Evolutionary conservation across 176 grass and related monocot species (phyloP), one percentile per base, ranked within the genome.

Genomic region (Puccinellia tenuiflora): DNA sequence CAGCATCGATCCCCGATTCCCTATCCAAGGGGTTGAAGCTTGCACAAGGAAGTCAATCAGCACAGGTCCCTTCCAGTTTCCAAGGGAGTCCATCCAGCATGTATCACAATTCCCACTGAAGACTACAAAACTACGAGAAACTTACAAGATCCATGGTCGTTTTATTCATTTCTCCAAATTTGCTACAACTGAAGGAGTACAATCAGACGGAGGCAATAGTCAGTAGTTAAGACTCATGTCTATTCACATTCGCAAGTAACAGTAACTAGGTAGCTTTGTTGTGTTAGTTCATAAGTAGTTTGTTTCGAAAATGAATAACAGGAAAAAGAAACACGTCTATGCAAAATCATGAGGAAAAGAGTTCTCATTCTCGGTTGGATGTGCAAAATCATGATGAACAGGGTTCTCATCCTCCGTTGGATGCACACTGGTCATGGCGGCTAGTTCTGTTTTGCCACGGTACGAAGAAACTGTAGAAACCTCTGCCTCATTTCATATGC

Each of bases 401-500:
- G 11, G 9, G 15, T 8, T 72, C 56, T 20, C 24, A 55, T 72
- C 73, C 46, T 35, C 21, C 31, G 74, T 75, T 45, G 18, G 51
- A 39, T 71, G 64, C 15, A 7, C 26, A 22, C 75, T 50, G 16
- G 37, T 5, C 2, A 16, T 47, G 20, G 60, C 40, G 69, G 43
- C 42, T 48, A 52, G 5, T 63, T 83, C 40, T 63, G 8, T 78
- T 16, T 53, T 71, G 15, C 30, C 51, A 85, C 15, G 13, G 38
- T 50, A 64, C 34, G 35, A 9, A 59, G 37, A 30, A 39, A 65
- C 18, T 14, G 24, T 2, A 81, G 18, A 54, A 66, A 38, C 61
- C 14, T 74, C 73, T 21, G 7, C 30, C 38, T 90, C 68, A 90
- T 87, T 90, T 84, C 84, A 90, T 60, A 84, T 90, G 84, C 0